Base-by-base conservation (phyloP, 2,329 filamentous ascomycete species). In the Colletotrichum sp. region DNA sequence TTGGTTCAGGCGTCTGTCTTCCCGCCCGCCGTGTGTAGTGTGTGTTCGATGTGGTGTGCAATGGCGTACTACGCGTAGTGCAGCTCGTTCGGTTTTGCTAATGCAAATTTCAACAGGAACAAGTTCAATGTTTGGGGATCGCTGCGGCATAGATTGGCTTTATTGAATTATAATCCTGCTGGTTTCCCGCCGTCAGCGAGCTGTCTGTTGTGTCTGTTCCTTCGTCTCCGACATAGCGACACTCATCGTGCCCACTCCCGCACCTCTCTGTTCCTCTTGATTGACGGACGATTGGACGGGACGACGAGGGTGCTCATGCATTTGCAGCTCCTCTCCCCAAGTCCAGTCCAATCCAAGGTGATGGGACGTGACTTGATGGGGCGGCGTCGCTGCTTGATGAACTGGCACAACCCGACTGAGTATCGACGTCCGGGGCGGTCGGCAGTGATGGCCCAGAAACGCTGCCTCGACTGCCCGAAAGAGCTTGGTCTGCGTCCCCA, bases 371-470 rank as follows among this genome's bases (percentile, higher is more conserved):
- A 75, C 34, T 63, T 72, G 73, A 75, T 75, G 73, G 69, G 73
- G 73, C 69, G 67, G 63, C 63, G 73, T 66, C 63, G 69, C 71
- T 75, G 73, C 73, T 75, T 75, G 73, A 67, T 75, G 73, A 75
- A 75, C 73, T 75, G 73, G 73, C 73, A 75, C 28, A 58, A 32
- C 73, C 73, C 38, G 57, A 72, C 69, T 72, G 73, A 72, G 73
- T 36, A 72, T 72, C 57, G 71, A 58, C 48, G 38, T n/a, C 73
- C 70, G 73, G 73, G 69, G 73, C 69, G 61, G 61, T 75, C 73
- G 63, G 73, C 57, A 72, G 73, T 67, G 32, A 63, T 64, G 63
- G 30, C 38, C 64, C 69, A 72, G 30, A 64, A 67, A 64, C 55
- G 63, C 38, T 72, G 32, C 65, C 28, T 66, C 48, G 32, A 67